phyloP scores from a whole-genome alignment of 176 grass and related monocot species.

The Phyllostachys edulis region DNA sequence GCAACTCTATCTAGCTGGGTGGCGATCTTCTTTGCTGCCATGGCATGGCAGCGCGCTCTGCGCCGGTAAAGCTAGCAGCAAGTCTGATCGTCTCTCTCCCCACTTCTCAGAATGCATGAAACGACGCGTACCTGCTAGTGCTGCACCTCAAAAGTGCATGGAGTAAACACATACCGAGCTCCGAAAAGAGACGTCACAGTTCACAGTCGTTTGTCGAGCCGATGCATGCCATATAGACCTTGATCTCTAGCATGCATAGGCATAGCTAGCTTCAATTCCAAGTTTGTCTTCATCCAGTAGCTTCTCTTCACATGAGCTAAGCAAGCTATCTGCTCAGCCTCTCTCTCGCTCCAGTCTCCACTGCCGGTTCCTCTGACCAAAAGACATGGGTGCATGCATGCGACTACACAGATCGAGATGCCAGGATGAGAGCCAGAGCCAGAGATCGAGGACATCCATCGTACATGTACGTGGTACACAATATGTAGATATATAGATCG shows the following conservation, averaged over 20 bases:
- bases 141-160: not conserved
- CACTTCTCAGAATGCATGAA: not conserved
- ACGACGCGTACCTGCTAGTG: not conserved
- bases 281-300: not conserved
- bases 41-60: not conserved
- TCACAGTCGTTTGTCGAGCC: not conserved
- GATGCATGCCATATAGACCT: no score
- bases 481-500: no score
- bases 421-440: not conserved
- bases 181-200: no score
- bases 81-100: no score
- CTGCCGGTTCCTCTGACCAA: conserved; percentile 25
- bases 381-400: conserved; percentile 42
- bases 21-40: no score
- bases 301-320: no score
- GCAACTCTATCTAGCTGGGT: not conserved
- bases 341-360: not conserved
- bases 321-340: not conserved
- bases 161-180: not conserved
- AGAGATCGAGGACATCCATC: not conserved
- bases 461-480: no score
- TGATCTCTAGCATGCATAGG: no score
- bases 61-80: not conserved
- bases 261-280: not conserved
- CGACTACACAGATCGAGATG: not conserved